Percentiles rank a stretch among this genome's conserved stretches.
phyloP scores from a whole-genome alignment of 2,329 filamentous ascomycete species.

The Pseudohalonectria lignicola region DNA sequence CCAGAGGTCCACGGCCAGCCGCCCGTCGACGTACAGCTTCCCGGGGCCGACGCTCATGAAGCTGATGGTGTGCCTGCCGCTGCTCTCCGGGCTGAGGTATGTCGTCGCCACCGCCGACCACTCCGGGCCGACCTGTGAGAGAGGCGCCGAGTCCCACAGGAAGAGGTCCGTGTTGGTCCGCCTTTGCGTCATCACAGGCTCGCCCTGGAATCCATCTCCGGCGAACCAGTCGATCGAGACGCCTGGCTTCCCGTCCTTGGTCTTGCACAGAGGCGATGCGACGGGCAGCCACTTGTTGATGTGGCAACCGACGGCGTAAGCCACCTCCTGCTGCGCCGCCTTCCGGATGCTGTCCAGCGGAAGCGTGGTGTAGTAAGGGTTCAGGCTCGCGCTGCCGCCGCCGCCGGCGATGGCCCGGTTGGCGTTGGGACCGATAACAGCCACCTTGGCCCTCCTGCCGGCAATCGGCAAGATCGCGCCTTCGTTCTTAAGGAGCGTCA shows the following conservation, averaged over 20 bases:
- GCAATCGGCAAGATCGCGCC: conserved; percentile 46
- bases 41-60: conserved; percentile 59
- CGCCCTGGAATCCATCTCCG: conserved; percentile 50
- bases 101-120: conserved; percentile 56
- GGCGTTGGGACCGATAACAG: conserved; percentile 57
- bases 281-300: conserved; percentile 56
- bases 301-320: conserved; percentile 51
- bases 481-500: conserved; percentile 56
- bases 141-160: conserved; percentile 58
- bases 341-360: conserved; percentile 52
- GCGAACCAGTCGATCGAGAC: conserved; percentile 54
- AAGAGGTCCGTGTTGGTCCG: conserved; percentile 56
- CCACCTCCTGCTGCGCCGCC: conserved; percentile 41
- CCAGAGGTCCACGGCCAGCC: conserved; percentile 53
- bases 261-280: conserved; percentile 47
- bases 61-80: conserved; percentile 53
- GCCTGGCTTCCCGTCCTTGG: conserved; percentile 44
- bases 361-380: conserved; percentile 57
- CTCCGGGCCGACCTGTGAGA: conserved; percentile 45
- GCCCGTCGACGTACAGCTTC: conserved; percentile 46
- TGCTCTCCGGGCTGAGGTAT: conserved; percentile 43
- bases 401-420: conserved; percentile 57
- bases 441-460: conserved; percentile 43
- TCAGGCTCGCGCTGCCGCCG: conserved; percentile 56
- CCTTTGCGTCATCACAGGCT: conserved; percentile 43